Conservation (phyloP, 148 eudicot genomes). For the Euryodendron excelsum region DNA sequence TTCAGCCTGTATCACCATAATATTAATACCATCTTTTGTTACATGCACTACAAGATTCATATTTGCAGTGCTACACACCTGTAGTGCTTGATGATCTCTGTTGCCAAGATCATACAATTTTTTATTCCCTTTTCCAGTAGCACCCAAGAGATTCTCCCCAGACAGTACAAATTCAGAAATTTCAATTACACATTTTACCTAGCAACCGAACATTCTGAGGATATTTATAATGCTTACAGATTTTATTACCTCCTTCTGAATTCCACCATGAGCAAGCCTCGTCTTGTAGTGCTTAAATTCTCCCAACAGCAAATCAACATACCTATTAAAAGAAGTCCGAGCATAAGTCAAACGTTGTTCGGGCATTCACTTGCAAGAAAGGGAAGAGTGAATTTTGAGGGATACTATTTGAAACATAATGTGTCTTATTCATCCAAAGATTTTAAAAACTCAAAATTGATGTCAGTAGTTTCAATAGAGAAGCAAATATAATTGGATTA, state of each 20-base stretch:
- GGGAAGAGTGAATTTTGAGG: not conserved
- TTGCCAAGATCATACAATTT: not conserved
- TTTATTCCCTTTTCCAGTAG: constrained; percentile 3
- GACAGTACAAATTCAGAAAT: not conserved
- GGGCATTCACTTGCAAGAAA: not conserved
- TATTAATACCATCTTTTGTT: not conserved
- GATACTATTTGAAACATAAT: not conserved
- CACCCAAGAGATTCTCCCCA: not conserved
- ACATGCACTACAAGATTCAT: not conserved
- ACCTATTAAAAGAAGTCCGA: constrained; percentile 43
- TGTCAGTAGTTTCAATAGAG: not conserved
- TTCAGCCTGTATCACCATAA: not conserved
- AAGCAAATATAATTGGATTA: not conserved
- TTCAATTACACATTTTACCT: too few relatives aligned
- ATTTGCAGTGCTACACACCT: not conserved
- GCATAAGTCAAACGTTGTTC: constrained; percentile 13
- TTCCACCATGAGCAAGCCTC: constrained; percentile 89
- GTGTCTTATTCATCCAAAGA: not conserved
- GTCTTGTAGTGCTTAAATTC: constrained; percentile 92
- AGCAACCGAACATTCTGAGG: too few relatives aligned
- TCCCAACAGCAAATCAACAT: constrained; percentile 89
- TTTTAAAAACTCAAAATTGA: not conserved
- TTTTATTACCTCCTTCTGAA: constrained; percentile 65
- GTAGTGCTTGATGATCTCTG: not conserved
- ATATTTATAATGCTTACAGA: not conserved